Base-by-base conservation (phyloP, 2,329 filamentous ascomycete genomes). In the Fusarium brevicatenulatum region DNA sequence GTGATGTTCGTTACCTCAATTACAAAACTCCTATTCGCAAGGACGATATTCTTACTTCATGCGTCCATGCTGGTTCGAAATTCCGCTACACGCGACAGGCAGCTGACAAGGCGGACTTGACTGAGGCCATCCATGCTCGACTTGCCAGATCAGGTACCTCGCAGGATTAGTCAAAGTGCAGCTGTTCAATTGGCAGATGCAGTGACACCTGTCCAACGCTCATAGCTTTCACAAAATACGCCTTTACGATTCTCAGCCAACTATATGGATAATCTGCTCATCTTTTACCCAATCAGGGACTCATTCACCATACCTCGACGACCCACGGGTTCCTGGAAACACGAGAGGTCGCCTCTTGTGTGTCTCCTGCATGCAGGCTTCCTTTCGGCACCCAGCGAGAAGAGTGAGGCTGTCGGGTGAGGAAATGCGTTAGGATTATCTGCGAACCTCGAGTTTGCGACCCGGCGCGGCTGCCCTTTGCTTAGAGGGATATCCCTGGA, bases 391-490 rank as follows among this genome's bases (percentile, higher is more conserved):
- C 63, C 63, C 53, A 66, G 54, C 55, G 53, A 62, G 21, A 43
- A 65, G 62, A 76, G 62, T 76, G 71, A 76, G 74, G 74, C 74
- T 73, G 74, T 67, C 74, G 70, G 42, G 50, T n/a, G 40, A 59
- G 28, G 50, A 59, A 36, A 32, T 40, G 44, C 39, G 30, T 42
- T 69, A 52, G 56, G 56, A 54, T 36, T 32, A 53, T 49, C 54
- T 67, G 57, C 49, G 65, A 68, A 61, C 59, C 21, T 72, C 30
- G 30, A 47, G 34, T 65, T 55, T 72, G 49, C 59, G 52, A 39
- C 37, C 54, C 19, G 54, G 52, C 44, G 65, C 30, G 49, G 59
- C 25, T 21, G 37, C 32, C 53, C 28, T 37, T 63, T 61, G 19
- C 49, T 50, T n/a, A 43, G 34, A 39, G 70, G 52, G 49, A 46